A percentile compares a stretch with the other conserved stretches of the same genome.
phyloP scores from a whole-genome alignment of 305 asterid species.

The Solanum hybrid region DNA sequence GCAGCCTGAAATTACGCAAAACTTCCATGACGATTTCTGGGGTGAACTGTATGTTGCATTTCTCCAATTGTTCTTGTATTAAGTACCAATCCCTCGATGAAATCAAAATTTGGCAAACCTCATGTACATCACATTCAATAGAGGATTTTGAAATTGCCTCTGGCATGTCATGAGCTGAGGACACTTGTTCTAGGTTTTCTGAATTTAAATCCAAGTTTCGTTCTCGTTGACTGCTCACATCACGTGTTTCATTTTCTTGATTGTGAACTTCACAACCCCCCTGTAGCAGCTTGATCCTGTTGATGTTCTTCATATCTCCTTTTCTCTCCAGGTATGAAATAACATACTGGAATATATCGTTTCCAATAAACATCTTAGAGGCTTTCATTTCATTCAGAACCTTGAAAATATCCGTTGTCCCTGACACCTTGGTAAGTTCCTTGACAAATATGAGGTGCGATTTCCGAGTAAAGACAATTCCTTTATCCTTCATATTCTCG shows the following conservation, averaged over 20 bases:
- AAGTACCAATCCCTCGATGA: constrained; percentile 52
- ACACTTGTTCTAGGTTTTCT: constrained; percentile 13
- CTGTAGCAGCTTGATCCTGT: constrained; percentile 28
- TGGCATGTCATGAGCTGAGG: constrained; percentile 2
- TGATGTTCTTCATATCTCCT: constrained; percentile 36
- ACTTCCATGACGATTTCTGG: constrained; percentile 50
- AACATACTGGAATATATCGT: constrained; percentile 32
- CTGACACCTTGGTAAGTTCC: constrained; percentile 60
- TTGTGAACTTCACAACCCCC: constrained; percentile 11
- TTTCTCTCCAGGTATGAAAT: constrained; percentile 40
- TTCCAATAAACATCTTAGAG: constrained; percentile 22
- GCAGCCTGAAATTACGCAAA: constrained; percentile 35
- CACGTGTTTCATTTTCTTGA: constrained; percentile 8
- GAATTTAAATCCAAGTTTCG: constrained; percentile 2
- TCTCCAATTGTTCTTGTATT: constrained; percentile 50
- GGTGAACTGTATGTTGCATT: constrained; percentile 29
- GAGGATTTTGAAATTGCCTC: constrained; percentile 12
- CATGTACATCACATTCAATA: constrained; percentile 17
- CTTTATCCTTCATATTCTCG: constrained; percentile 45
- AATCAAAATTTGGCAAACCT: constrained; percentile 35
- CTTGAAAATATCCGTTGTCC: constrained; percentile 44
- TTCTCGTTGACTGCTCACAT: constrained; percentile 16
- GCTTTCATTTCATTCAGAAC: constrained; percentile 49
- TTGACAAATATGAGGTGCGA: constrained; percentile 41
- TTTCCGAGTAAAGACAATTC: constrained; percentile 41